Base-by-base conservation (phyloP, 1,284 basidiomycete genomes). In the Ustilago hordei region DNA sequence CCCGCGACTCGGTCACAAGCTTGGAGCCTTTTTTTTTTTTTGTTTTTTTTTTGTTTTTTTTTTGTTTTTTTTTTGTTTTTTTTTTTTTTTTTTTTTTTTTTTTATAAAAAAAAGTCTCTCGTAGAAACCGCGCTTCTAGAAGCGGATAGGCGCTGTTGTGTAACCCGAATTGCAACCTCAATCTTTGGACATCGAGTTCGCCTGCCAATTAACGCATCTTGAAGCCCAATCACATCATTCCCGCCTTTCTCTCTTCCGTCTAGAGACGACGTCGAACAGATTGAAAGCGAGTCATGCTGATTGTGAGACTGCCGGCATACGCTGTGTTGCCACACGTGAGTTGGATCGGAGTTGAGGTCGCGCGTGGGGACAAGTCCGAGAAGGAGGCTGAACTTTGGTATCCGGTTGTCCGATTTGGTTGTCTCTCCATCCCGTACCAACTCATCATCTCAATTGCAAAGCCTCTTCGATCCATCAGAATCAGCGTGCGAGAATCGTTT, bases 371-470 rank as follows among this genome's bases (percentile, higher is more conserved):
- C 36, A 28, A 39, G 15, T 39, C 11, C 9, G 38, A 39, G 15
- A 35, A 58, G 62, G 62, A 64, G 62, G 45, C 34, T 58, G 62
- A 64, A 64, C 62, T 55, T 64, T 64, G 55, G 53, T n/a, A 53
- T n/a, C 41, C 6, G 15, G 35, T 41, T 55, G 36, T 41, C 35
- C 35, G 13, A 31, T 57, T 54, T 34, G 12, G 35, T 31, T 13
- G 6, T 32, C 28, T 32, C 48, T 12, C 48, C 43, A 5, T 17
- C 19, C 43, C n/a, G n/a, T 45, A 19, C n/a, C 19, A 1, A 17
- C 19, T 11, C 43, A 45, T 45, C 43, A n/a, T 50, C n/a, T 50
- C 28, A 32, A 13, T 7, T 12, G 2, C 45, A 31, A 48, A 28
- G 45, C 45, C 5, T 23, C 19, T 23, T 19, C 8, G 38, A 28